Evolutionary conservation across 768 basidiomycete species (phyloP), one percentile per base, ranked within the genome.

Genomic region (Leccinum rimulosum): DNA sequence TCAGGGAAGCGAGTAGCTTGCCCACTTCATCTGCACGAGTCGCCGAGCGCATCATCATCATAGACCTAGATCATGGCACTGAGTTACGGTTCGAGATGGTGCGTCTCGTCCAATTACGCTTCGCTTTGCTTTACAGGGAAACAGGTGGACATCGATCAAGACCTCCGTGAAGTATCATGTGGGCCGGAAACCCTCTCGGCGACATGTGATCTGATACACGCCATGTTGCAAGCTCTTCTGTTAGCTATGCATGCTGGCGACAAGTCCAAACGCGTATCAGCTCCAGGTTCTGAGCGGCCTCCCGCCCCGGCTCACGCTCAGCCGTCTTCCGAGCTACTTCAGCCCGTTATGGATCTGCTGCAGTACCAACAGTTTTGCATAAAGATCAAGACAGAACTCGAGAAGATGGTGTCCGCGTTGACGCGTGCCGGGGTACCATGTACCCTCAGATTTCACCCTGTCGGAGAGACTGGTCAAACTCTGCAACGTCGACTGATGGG

Each of bases 361-460:
- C 92, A 93, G 71, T 94, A 93, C 68, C 82, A 83, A 64, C 82
- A 83, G 27, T 92, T 94, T 70, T 88, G 87, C 67, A 70, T 78
- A 59, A 79, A 85, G 59, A 76, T 93, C 50, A 80, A 82, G 61
- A 56, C 70, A 1, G 88, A 91, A 73, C 70, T 93, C 35, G 70
- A 74, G 43, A 81, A 77, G 62, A 78, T 84, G 56, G 75, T 76
- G 8, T 53, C 60, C 19, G 83, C 84, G 5, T 71, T 93, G 54
- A 72, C 71, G 22, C 71, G 60, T 48, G 84, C 81, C 0, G 86
- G 87, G 1, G 81, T 93, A 19, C 70, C 78, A 7, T 79, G 83
- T 6, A 76, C 75, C 6, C 76, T 91, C 27, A 78, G 82, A 40
- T 86, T 88, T 63, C 78, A 84, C 57, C 73, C 84, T 27, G 79